Conservation (phyloP, 192 early-diverging fungal genomes). For the Obelidium mucronatum region DNA sequence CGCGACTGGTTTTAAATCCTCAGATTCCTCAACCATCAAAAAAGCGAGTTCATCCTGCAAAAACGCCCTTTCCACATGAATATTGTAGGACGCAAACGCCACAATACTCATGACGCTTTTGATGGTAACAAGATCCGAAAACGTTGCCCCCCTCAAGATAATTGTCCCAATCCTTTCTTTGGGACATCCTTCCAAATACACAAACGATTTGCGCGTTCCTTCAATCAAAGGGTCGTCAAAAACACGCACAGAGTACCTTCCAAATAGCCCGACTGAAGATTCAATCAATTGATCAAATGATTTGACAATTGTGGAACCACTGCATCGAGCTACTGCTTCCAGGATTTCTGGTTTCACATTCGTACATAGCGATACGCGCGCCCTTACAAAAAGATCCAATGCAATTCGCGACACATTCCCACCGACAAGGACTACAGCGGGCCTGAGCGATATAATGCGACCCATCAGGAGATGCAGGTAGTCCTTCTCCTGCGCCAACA, state of each 20-base stretch:
- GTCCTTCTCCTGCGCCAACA: constrained; percentile 84
- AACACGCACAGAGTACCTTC: constrained; percentile 79
- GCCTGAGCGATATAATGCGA: constrained; percentile 78
- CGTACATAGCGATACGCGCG: constrained; percentile 80
- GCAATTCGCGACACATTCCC: constrained; percentile 85
- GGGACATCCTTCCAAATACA: constrained; percentile 88
- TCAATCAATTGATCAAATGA: constrained; percentile 82
- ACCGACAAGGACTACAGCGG: constrained; percentile 83
- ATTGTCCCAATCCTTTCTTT: constrained; percentile 84
- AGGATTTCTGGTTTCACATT: constrained; percentile 91
- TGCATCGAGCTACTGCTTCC: constrained; percentile 84
- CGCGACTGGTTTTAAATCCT: background rate
- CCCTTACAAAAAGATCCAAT: constrained; percentile 80
- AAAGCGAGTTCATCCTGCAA: constrained; percentile 76
- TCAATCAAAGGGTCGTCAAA: constrained; percentile 84
- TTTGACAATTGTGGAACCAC: constrained; percentile 80
- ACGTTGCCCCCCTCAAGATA: constrained; percentile 83
- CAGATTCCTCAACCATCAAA: background rate
- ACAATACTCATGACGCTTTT: constrained; percentile 87
- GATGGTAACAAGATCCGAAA: constrained; percentile 69
- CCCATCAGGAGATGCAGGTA: constrained; percentile 81
- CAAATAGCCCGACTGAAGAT: constrained; percentile 64
- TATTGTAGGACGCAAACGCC: constrained; percentile 86
- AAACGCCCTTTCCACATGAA: constrained; percentile 84
- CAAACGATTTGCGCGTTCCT: constrained; percentile 82